phyloP scores from a whole-genome alignment of 805 yeast genomes.

The Wickerhamomyces pijperi region DNA sequence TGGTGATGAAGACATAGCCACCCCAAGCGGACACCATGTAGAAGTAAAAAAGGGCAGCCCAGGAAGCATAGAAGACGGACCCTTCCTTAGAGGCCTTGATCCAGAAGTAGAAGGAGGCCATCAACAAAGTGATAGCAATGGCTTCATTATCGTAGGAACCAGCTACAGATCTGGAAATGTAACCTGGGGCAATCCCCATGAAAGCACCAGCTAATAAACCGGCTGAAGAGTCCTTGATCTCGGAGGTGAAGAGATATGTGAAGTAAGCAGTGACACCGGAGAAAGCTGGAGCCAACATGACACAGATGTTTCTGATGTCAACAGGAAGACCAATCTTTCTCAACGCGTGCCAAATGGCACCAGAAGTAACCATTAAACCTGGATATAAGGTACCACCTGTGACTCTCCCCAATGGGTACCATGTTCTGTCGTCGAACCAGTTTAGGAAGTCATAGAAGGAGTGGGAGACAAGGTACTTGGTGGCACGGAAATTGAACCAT shows the following conservation, averaged over 20 bases:
- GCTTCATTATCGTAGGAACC: constrained; percentile 99
- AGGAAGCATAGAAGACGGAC: constrained; percentile 70
- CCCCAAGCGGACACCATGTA: constrained; percentile 99
- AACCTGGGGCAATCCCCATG: constrained; percentile 97
- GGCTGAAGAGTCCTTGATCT: constrained; percentile 82
- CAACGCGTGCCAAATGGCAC: constrained; percentile 71
- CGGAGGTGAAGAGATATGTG: constrained; percentile 78
- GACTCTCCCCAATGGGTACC: constrained; percentile 98
- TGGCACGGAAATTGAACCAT: constrained; percentile 94
- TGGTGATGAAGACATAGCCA: constrained; percentile 97
- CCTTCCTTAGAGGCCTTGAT: constrained; percentile 88
- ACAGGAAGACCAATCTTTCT: constrained; percentile 63
- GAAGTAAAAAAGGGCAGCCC: constrained; percentile 83
- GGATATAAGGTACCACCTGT: constrained; percentile 98
- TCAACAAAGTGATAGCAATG: constrained; percentile 87
- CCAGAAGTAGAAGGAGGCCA: constrained; percentile 96
- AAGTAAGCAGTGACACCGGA: constrained; percentile 86
- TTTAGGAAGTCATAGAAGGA: constrained; percentile 86
- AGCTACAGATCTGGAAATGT: constrained; percentile 95
- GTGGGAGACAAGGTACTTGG: constrained; percentile 78
- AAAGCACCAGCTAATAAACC: constrained; percentile 89
- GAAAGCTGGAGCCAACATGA: constrained; percentile 91
- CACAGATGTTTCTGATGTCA: constrained; percentile 94
- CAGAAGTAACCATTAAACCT: constrained; percentile 96
- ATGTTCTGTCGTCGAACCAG: constrained; percentile 98